Evolutionary conservation across 257 asterid genomes (phyloP), one percentile per base, ranked within the genome.

Genomic region (Solanum medicagineum): DNA sequence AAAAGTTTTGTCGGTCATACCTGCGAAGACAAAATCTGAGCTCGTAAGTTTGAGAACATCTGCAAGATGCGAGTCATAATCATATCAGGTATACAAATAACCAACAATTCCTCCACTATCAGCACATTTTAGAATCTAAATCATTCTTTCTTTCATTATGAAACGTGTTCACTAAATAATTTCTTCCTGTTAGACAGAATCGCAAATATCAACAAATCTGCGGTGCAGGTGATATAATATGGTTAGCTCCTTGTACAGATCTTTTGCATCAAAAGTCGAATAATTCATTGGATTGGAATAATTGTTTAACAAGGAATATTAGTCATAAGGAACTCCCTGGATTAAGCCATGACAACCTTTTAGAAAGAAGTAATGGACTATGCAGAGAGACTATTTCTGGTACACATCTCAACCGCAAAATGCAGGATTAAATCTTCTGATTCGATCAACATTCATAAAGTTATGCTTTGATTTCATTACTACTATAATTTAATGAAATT

Each of bases 1-100:
- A 22, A 22, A 12, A 22, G 8, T 8, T 14, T 4, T 22, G 82
- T 13, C 15, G 36, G 63, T 5, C 87, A 77, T 90, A 94, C 99
- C 98, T 95, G 98, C 51, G 97, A 90, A 53, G 98, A 91, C 92
- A 95, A 90, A 87, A 96, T 93, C 81, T 94, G 99, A 92, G 94
- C 94, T 90, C 93, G 93, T 93, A 95, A 85, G 88, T 93, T 92
- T 14, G 98, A 87, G 86, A 91, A 95, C 93, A 96, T 92, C 99
- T 96, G 99, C 93, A 89, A 83, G 81, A 54, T 32, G 79, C 55
- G 85, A 40, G 51, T 73, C 81, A 51, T 24, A 24, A 51, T 26
- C 3, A 1, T 24, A 75, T 77, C 47, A 84, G 73, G 17, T 70
- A 55, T 22, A 71, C 86, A 20, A 32, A 70, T 49, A 65, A 49